phyloP scores from a whole-genome alignment of 371 early-diverging fungal species.

The Actinomortierella wolfii region DNA sequence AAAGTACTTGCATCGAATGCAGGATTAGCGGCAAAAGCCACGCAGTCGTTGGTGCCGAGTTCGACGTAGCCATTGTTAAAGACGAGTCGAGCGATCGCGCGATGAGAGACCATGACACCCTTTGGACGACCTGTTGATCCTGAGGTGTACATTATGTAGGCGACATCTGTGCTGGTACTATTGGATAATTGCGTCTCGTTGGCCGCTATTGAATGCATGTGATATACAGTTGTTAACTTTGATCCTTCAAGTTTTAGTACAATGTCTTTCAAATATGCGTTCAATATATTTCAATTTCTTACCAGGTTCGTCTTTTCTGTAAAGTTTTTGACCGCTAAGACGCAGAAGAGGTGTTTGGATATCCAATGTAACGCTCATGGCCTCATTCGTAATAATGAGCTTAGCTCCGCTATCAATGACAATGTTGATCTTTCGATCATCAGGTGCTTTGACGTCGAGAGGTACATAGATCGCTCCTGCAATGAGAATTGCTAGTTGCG shows the following conservation, averaged over 20 bases:
- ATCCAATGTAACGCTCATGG: no score
- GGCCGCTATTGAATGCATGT: no score
- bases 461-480: slow-evolving; percentile 1
- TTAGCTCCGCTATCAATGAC: slow-evolving; percentile 1
- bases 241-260: no score
- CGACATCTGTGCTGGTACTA: not conserved
- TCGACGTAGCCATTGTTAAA: slow-evolving; percentile 5
- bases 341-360: no score
- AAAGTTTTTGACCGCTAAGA: no score
- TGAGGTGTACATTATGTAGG: slow-evolving; percentile 14
- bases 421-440: slow-evolving; percentile 1
- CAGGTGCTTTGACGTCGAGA: slow-evolving; percentile 4
- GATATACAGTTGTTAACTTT: no score
- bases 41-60: not conserved
- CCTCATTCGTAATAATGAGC: slow-evolving; percentile 5
- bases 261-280: no score
- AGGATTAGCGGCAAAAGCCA: slow-evolving; percentile 3
- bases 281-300: no score
- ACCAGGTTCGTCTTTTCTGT: no score
- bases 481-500: not conserved
- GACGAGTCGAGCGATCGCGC: not conserved
- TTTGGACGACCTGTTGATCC: slow-evolving; percentile 14
- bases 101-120: slow-evolving; percentile 18
- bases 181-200: no score
- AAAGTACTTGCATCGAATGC: no score